Conservation (phyloP, 305 asterid genomes). For the Plantago coronopus region DNA sequence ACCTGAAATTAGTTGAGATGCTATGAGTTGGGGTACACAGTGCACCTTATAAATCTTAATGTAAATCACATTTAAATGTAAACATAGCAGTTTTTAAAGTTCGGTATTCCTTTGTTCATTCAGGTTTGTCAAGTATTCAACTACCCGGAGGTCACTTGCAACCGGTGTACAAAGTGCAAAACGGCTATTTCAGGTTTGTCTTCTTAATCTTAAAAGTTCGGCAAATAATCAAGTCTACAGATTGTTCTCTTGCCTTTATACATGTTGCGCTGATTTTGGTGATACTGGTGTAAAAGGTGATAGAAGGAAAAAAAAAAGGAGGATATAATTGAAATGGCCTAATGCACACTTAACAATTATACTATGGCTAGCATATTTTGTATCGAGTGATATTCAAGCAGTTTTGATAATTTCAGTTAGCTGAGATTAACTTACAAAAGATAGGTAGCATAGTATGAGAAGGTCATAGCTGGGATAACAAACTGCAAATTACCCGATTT, state of each 20-base stretch:
- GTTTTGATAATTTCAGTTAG: not conserved
- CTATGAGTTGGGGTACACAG: not conserved
- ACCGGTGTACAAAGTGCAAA: not conserved
- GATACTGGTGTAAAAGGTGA: not conserved
- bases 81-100: not conserved
- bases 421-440: not conserved
- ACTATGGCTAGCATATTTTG: not conserved
- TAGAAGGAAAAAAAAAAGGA: not conserved
- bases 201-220: not conserved
- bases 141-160: not conserved
- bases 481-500: not conserved
- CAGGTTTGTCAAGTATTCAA: not conserved
- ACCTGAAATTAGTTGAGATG: constrained; percentile 35
- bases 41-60: not conserved
- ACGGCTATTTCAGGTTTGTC: not conserved
- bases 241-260: not conserved
- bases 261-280: not conserved
- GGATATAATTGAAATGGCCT: not conserved
- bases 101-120: too few relatives aligned
- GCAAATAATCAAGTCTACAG: not conserved
- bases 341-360: not conserved
- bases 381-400: not conserved
- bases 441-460: not conserved
- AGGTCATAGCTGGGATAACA: not conserved
- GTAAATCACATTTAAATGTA: not conserved